Evolutionary conservation across 2,329 filamentous ascomycete genomes (phyloP).

Genomic region (Penicillium olsonii): DNA sequence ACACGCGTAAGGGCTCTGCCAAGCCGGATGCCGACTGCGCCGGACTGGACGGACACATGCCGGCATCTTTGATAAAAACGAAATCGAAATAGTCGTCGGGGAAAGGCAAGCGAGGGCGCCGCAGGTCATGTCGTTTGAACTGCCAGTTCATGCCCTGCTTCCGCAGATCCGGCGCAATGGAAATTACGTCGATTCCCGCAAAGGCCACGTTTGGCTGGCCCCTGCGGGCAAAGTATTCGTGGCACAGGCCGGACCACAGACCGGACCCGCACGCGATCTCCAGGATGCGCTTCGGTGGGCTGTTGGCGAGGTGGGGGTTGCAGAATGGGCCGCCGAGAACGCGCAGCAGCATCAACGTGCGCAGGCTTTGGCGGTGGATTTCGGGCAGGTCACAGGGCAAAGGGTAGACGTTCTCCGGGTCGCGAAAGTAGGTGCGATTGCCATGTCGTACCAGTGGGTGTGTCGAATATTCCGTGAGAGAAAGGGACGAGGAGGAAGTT

Average conservation of each 20-base stretch:
- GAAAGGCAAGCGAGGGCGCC: constrained; percentile 74
- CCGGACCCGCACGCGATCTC: constrained; percentile 86
- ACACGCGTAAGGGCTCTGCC: constrained; percentile 74
- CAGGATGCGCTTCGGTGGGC: constrained; percentile 74
- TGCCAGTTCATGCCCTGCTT: constrained; percentile 81
- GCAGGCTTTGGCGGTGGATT: constrained; percentile 81
- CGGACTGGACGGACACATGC: constrained; percentile 63
- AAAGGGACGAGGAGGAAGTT: constrained; percentile 40
- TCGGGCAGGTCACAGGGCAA: constrained; percentile 85
- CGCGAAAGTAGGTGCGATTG: constrained; percentile 79
- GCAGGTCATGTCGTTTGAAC: constrained; percentile 85
- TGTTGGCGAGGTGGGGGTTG: constrained; percentile 65
- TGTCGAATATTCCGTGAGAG: constrained; percentile 41
- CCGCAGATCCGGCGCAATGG: constrained; percentile 64
- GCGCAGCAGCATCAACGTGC: constrained; percentile 77
- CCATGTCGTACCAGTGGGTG: constrained; percentile 70
- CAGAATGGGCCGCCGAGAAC: constrained; percentile 80
- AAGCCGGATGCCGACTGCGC: constrained; percentile 57
- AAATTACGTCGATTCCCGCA: constrained; percentile 78
- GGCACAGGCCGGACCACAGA: constrained; percentile 87
- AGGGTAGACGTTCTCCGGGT: constrained; percentile 73
- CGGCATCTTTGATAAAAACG: constrained; percentile 83
- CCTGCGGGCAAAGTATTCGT: constrained; percentile 71
- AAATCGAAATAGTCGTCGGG: constrained; percentile 79
- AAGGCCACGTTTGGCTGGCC: constrained; percentile 73